Conservation (phyloP, 129 eudicot genomes). For the Deinandra increscens region DNA sequence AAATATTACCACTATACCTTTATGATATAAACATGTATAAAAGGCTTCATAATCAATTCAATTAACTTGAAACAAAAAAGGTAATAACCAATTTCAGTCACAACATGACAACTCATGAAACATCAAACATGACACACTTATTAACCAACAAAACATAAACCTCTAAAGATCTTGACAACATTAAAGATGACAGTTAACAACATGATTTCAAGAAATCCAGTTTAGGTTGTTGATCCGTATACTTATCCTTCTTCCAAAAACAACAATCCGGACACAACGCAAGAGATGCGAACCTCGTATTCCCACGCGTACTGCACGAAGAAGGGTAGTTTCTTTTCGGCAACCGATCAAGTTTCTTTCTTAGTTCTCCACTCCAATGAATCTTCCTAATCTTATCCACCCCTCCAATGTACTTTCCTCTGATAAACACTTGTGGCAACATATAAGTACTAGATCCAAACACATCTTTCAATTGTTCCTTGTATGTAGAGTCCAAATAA, state of each 20-base stretch:
- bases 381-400: not conserved
- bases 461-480: not conserved
- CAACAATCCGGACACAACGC: not conserved
- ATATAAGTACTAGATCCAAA: not conserved
- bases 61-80: no score
- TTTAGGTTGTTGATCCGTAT: not conserved
- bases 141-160: no score
- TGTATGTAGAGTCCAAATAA: not conserved
- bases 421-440: constrained; percentile 19
- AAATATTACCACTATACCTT: no score
- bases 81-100: no score
- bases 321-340: constrained; percentile 6
- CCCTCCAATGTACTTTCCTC: constrained; percentile 26
- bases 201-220: not conserved
- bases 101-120: no score
- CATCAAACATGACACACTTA: no score
- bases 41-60: no score
- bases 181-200: no score
- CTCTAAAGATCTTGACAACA: no score
- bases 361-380: not conserved
- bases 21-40: no score
- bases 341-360: not conserved
- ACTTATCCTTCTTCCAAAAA: not conserved
- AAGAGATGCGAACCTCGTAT: constrained; percentile 11
- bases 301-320: not conserved